Base-by-base conservation (phyloP, 1,139 yeast species). In the Geotrichum restrictum region DNA sequence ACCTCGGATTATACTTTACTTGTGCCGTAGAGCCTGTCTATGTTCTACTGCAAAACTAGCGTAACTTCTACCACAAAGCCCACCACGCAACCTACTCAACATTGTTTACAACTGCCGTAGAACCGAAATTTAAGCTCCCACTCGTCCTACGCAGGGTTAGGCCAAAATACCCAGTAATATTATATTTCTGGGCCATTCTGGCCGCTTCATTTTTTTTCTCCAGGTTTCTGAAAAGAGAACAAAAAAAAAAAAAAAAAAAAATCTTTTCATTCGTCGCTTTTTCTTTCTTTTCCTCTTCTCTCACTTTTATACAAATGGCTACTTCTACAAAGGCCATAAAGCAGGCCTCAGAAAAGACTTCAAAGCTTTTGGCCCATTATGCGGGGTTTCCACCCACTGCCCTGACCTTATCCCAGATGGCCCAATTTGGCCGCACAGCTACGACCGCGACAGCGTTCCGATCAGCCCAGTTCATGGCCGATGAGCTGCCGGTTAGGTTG, bases 351-450 rank as follows among this genome's bases (percentile, higher is more conserved):
- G 42, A 39, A 7, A 4, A 39, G 42, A 39, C 42, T 24, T 13
- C 42, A 4, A 39, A 66, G 42, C 65, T 68, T 57, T 68, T 74
- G 53, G 57, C 69, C 47, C 75, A 73, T 57, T 85, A 83, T 74
- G 93, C 96, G 2, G 75, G 78, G 54, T 78, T 82, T 60, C 86
- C 88, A 27, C 95, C 93, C 56, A 87, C 95, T 1, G 89, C 95
- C 1, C 87, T 88, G 6, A 83, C 91, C 2, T 72, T 88, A 57
- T 76, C 89, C 54, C 96, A 88, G 67, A 88, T 88, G 96, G 96
- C 88, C 19, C 93, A 86, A 66, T 87, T 88, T 69, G 96, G 96
- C 3, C 82, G 83, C 7, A 75, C 77, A 48, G 91, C 95, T 2
- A 77, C 80, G 29, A 88, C 87, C 14, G 95, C 94, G 1, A 81